Percentiles rank a stretch among this genome's conserved stretches.
Evolutionary conservation across 306 rosid species (phyloP).

Genomic region (Lupinus albus): DNA sequence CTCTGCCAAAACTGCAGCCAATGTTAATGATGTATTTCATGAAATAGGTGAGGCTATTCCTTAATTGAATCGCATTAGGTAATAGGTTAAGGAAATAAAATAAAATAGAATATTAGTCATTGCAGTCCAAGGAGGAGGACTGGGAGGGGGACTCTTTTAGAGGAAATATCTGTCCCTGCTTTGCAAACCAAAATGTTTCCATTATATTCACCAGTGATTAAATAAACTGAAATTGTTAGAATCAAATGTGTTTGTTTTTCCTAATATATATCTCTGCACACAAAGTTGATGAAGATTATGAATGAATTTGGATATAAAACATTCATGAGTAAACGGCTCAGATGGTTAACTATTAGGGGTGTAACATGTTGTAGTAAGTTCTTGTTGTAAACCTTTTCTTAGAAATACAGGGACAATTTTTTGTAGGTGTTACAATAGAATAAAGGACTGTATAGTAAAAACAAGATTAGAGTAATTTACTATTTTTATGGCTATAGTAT

Average conservation of each 20-base stretch:
- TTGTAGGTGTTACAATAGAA: not conserved
- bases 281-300: not conserved
- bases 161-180: conserved; percentile 23
- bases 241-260: not conserved
- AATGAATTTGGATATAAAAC: not conserved
- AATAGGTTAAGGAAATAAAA: not conserved
- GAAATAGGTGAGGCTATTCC: conserved; percentile 44
- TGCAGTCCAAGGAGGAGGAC: not conserved
- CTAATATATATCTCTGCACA: not conserved
- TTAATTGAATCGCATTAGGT: not conserved
- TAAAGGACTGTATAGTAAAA: not conserved
- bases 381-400: not conserved
- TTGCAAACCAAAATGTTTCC: conserved; percentile 9
- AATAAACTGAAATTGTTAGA: not conserved
- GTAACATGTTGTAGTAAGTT: not conserved
- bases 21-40: conserved; percentile 47
- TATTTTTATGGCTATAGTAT: conserved; percentile 2
- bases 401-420: no score
- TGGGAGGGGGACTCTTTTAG: not conserved
- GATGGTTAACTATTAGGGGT: not conserved
- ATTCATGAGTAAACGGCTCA: not conserved
- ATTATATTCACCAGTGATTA: not conserved
- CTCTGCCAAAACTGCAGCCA: conserved; percentile 50
- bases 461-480: not conserved
- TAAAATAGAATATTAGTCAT: not conserved